Percentiles rank a stretch among this genome's conserved stretches.
phyloP scores from a whole-genome alignment of 108 stramenopile genomes.

The Discostella pseudostelligera region DNA sequence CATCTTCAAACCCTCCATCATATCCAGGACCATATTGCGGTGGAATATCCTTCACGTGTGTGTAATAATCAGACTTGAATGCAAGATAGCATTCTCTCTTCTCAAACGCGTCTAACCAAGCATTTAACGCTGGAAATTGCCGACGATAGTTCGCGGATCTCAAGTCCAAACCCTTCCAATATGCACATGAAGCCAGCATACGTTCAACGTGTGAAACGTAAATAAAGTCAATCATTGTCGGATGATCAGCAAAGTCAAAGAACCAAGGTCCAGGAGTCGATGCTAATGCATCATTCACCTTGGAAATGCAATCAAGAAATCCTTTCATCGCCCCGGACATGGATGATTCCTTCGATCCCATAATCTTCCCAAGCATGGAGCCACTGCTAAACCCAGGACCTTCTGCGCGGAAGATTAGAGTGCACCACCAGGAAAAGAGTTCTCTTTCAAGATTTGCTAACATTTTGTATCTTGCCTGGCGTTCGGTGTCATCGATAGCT shows the following conservation, averaged over 20 bases:
- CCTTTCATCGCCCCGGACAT: constrained; percentile 78
- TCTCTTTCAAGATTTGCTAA: constrained; percentile 86
- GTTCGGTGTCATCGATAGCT: constrained; percentile 42
- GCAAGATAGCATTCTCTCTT: constrained; percentile 81
- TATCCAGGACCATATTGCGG: constrained; percentile 68
- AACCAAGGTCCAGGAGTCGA: constrained; percentile 89
- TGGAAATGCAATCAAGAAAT: constrained; percentile 72
- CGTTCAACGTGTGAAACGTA: constrained; percentile 87
- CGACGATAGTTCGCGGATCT: constrained; percentile 50
- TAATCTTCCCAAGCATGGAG: constrained; percentile 42
- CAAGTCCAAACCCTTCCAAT: constrained; percentile 89
- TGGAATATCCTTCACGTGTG: constrained; percentile 76
- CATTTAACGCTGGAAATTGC: constrained; percentile 62
- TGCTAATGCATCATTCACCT: constrained; percentile 73
- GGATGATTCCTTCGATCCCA: constrained; percentile 41
- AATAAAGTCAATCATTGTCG: constrained; percentile 93
- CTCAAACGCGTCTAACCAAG: constrained; percentile 94
- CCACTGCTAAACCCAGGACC: constrained; percentile 38
- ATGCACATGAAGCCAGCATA: constrained; percentile 87
- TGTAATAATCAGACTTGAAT: constrained; percentile 81
- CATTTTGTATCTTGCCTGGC: constrained; percentile 44
- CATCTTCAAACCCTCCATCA: constrained; percentile 74
- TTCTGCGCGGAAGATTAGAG: constrained; percentile 82
- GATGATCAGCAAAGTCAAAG: constrained; percentile 75
- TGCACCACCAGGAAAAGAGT: constrained; percentile 93